Evolutionary conservation across 208 protist genomes (phyloP), one percentile per base, ranked within the genome.

Genomic region (Balamuthia mandrillaris): DNA sequence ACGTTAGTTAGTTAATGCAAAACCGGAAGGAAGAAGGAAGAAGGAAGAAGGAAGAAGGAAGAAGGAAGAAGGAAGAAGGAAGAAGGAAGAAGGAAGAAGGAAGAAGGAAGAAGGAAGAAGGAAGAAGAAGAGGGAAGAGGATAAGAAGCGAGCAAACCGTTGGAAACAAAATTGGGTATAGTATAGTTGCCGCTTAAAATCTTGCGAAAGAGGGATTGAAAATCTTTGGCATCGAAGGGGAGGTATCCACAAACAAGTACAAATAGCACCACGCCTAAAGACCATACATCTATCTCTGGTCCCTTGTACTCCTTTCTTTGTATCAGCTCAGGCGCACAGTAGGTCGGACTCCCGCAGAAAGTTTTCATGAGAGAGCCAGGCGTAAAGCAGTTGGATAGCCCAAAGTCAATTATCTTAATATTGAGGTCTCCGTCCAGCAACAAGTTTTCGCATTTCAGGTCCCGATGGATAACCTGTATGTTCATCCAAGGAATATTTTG

Each of bases 211-310:
- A 78, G 45, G 3, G 68, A 60, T 49, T 78, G 66, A 52, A 97
- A 89, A 12, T 94, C 98, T 44, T 85, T 89, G 89, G 98, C 97
- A 63, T 99, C 96, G 82, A 99, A 99, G 21, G 98, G 98, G 4
- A 99, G 92, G 77, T 93, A 96, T 52, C 97, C 98, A 12, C 95
- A 96, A 6, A 99, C 89, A 91, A 99, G 96, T 45, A 98, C 98
- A 89, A 97, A 99, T 1, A 99, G 90, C 74, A 99, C 97, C 21
- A 98, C 96, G 33, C 97, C 97, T 60, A 96, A 97, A 83, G 95
- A 97, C 97, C 97, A 99, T 89, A 99, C 95, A 88, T 99, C 97
- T 51, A 96, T 96, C 81, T 94, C 86, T 68, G 90, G 92, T 21
- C 97, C 97, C 49, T 97, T 91, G 85, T 98, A 98, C 27, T 77